These are phyloP conservation scores for Crassisporium funariophilum DNA, from an alignment of 768 basidiomycete genomes.

Conservation along the genomic window DNA sequence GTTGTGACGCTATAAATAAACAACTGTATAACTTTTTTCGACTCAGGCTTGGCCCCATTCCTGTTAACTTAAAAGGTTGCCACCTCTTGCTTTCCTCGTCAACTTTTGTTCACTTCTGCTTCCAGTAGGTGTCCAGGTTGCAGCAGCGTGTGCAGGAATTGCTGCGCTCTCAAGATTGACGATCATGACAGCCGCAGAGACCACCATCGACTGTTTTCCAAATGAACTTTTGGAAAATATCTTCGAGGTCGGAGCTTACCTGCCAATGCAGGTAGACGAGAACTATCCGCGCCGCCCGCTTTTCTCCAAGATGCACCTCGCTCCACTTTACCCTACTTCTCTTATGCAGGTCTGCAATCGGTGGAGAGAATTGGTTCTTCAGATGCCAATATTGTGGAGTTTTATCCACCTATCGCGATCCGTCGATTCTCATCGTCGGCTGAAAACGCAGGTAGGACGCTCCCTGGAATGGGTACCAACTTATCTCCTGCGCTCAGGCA, in stretches of 20 bases:
- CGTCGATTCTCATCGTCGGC: slow-evolving; percentile 23
- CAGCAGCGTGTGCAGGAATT: neutral
- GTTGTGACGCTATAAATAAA: slow-evolving; percentile 14
- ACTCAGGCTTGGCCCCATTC: slow-evolving; percentile 2
- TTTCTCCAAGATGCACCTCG: slow-evolving; percentile 25
- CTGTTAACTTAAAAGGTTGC: slow-evolving; percentile 4
- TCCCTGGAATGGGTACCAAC: slow-evolving; percentile 26
- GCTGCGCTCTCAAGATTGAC: neutral
- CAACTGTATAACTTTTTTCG: neutral
- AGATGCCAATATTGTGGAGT: slow-evolving; percentile 24
- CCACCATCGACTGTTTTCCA: slow-evolving; percentile 22
- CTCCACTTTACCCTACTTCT: slow-evolving; percentile 16
- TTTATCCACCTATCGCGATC: slow-evolving; percentile 25
- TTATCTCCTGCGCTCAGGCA: slow-evolving; percentile 21
- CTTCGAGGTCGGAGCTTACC: slow-evolving; percentile 20
- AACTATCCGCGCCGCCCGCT: slow-evolving; percentile 25
- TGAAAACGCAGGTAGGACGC: slow-evolving; percentile 13
- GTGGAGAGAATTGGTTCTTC: slow-evolving; percentile 23
- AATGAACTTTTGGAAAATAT: slow-evolving; percentile 31
- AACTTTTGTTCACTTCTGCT: neutral
- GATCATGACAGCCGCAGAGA: neutral
- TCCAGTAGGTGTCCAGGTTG: neutral
- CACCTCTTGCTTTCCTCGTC: neutral
- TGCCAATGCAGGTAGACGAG: slow-evolving; percentile 24
- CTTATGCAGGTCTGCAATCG: slow-evolving; percentile 27